Base-by-base conservation (phyloP, 805 yeast species). In the Candida cerambycidarum region DNA sequence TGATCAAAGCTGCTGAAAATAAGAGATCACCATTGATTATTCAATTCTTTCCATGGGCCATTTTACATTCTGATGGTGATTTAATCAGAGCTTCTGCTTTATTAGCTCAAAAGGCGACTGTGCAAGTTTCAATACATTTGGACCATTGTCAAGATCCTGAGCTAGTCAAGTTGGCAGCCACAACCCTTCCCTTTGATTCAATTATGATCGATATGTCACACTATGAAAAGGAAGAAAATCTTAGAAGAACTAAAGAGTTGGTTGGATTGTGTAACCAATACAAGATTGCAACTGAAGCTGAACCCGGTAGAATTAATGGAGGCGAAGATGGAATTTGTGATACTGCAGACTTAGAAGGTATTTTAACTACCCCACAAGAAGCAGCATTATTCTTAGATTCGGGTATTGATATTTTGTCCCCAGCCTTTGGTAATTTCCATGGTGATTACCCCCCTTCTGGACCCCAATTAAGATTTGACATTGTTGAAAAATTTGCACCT, bases 181-280 rank as follows among this genome's bases (percentile, higher is more conserved):
- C 31, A 5, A 48, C 48, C 30, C 47, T 65, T 43, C 67, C 69
- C 14, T 64, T 66, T 43, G 70, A 65, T 48, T 62, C 68, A 11
- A 64, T 65, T 37, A 64, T 66, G 69, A 62, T 66, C 16, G 71
- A 65, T 51, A 65, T 65, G 58, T 62, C 69, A 5, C 62, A 59
- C 34, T 58, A 61, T 32, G 67, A 63, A 31, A 62, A 60, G 37
- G 61, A 61, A 36, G 68, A 62, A 41, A 63, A 62, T 50, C 43
- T 63, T 35, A 36, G 41, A 19, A 51, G 47, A 31, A 63, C 65
- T 9, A 51, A 53, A 41, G 56, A 59, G 39, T 48, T 63, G 30
- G 69, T 62, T 23, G 51, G 43, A 32, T 50, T 52, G 27, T 66
- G 68, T 37, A 53, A 57, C 38, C 28, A 25, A 33, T 49, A 53